Evolutionary conservation across 345 rosid genomes (phyloP).

Genomic region (Pistacia integerrima): DNA sequence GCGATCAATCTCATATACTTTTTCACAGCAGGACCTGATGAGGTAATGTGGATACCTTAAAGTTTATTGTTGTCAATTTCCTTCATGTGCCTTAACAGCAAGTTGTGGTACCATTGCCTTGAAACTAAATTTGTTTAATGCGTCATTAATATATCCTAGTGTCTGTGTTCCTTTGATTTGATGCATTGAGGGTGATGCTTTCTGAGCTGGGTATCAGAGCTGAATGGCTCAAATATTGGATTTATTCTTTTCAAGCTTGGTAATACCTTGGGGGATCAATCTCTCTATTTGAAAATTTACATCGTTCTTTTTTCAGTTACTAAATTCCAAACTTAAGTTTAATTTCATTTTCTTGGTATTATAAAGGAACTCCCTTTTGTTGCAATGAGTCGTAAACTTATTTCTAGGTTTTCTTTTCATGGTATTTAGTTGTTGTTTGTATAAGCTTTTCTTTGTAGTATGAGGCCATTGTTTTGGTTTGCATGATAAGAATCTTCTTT

Average conservation of each 20-base stretch:
- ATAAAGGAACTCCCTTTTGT: too few relatives aligned
- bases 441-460: neutral
- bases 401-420: too few relatives aligned
- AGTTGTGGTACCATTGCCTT: neutral
- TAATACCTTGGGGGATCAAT: neutral
- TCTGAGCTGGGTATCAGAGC: neutral
- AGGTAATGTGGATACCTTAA: conserved; percentile 46
- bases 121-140: neutral
- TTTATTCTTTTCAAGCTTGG: neutral
- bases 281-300: neutral
- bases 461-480: neutral
- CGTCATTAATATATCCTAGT: neutral
- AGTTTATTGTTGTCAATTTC: neutral
- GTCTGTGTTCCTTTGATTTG: neutral
- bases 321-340: too few relatives aligned
- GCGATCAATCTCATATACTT: conserved; percentile 97
- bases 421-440: neutral
- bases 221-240: neutral
- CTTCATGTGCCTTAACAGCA: neutral
- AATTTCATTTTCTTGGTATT: too few relatives aligned
- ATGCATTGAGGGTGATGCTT: neutral
- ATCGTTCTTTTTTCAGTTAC: too few relatives aligned
- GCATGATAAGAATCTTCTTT: neutral
- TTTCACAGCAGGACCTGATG: conserved; percentile 97
- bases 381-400: too few relatives aligned